These are phyloP conservation scores for Cerrena zonata DNA, from an alignment of 1,284 basidiomycete genomes.

Conservation along the genomic window DNA sequence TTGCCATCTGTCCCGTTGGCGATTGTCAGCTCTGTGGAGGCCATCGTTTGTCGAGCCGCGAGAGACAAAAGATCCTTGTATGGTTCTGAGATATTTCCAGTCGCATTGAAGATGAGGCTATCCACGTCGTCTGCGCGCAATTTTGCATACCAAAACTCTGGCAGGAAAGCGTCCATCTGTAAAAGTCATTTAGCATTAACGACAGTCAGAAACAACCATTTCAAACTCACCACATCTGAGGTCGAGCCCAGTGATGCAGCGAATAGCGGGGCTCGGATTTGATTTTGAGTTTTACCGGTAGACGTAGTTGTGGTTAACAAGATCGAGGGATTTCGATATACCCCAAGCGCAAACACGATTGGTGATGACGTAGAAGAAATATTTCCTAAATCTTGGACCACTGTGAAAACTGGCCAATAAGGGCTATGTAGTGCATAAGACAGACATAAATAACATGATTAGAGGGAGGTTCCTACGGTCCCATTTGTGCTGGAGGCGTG, in stretches of 20 bases:
- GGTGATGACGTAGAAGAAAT: constrained; percentile 16
- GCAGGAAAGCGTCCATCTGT: constrained; percentile 25
- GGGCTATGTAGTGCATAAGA: constrained; percentile 9
- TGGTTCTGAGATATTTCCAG: constrained; percentile 20
- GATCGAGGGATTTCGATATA: constrained; percentile 20
- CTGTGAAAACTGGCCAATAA: constrained; percentile 17
- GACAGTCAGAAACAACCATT: too few relatives aligned
- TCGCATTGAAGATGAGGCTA: constrained; percentile 17
- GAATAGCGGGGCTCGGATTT: constrained; percentile 24
- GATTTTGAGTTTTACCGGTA: constrained; percentile 7
- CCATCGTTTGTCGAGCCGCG: constrained; percentile 37
- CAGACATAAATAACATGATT: neutral
- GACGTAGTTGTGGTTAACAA: constrained; percentile 16
- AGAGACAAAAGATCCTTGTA: constrained; percentile 39
- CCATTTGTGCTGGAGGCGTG: neutral
- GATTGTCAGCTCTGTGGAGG: constrained; percentile 34
- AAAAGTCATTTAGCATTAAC: too few relatives aligned
- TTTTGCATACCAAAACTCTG: constrained; percentile 19
- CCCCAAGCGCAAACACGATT: constrained; percentile 21
- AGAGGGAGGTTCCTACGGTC: neutral
- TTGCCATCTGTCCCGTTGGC: constrained; percentile 27
- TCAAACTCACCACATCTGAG: constrained; percentile 16
- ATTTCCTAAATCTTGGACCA: constrained; percentile 19
- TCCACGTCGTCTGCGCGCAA: constrained; percentile 22
- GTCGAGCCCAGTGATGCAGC: constrained; percentile 15